A percentile compares a stretch with the other conserved stretches of the same genome.
Evolutionary conservation across 2,329 filamentous ascomycete genomes (phyloP).

Genomic region (Juglanconis juglandina): DNA sequence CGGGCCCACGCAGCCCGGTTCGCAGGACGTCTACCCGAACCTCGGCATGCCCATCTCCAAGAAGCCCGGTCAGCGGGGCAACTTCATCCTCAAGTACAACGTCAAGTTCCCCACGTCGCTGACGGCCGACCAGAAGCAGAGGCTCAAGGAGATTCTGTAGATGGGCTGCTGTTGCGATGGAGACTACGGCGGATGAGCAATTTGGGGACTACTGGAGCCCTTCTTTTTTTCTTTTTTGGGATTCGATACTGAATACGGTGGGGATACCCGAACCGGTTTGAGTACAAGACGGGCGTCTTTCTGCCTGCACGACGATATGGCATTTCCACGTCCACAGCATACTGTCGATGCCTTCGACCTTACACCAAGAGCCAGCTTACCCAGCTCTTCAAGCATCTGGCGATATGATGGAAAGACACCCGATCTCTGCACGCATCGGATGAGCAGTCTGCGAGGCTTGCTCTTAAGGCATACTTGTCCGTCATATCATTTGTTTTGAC

Average conservation of each 20-base stretch:
- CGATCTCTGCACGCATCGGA: not conserved
- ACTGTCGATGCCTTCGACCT: not conserved
- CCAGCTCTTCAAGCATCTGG: not conserved
- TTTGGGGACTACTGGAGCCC: too few relatives aligned
- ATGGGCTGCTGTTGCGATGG: not conserved
- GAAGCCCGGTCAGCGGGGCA: conserved; percentile 77
- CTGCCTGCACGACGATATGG: not conserved
- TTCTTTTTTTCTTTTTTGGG: not conserved
- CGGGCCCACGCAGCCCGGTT: conserved; percentile 82
- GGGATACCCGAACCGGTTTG: not conserved
- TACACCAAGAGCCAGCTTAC: not conserved
- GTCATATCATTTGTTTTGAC: conserved; percentile 4
- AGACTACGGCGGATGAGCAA: not conserved
- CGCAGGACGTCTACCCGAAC: conserved; percentile 74
- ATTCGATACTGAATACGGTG: not conserved
- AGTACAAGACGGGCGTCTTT: not conserved
- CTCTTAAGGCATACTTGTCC: not conserved
- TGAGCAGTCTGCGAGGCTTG: not conserved
- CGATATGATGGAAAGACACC: not conserved
- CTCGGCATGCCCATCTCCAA: conserved; percentile 96
- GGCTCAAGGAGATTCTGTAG: conserved; percentile 75
- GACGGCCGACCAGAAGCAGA: conserved; percentile 73
- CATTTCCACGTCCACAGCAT: not conserved
- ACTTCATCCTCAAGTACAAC: conserved; percentile 85
- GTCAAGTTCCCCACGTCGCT: conserved; percentile 85